A percentile compares a stretch with the other conserved stretches of the same genome.
phyloP scores from a whole-genome alignment of 2,329 filamentous ascomycete species.

The Botryotinia globosa region DNA sequence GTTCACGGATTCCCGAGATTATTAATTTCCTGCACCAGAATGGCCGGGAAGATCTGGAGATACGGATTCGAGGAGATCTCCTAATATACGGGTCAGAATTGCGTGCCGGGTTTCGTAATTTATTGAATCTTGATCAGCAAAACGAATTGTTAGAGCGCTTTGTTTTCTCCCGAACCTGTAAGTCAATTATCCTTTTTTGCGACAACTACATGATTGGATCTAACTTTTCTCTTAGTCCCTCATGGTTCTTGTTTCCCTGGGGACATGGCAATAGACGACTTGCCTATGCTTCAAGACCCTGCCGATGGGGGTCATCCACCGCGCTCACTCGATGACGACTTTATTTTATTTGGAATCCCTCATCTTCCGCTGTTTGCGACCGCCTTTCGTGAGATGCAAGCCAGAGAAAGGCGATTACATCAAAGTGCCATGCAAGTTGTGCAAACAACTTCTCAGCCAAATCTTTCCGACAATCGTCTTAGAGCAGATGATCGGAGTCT shows the following conservation, averaged over 20 bases:
- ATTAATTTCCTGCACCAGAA: not conserved
- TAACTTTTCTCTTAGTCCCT: not conserved
- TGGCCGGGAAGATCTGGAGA: not conserved
- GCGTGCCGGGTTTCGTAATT: not conserved
- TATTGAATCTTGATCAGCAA: not conserved
- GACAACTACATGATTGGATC: not conserved
- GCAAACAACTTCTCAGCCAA: not conserved
- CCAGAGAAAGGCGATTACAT: not conserved
- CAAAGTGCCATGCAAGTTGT: not conserved
- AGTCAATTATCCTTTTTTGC: not conserved
- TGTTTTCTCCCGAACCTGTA: not conserved
- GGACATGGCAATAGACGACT: not conserved
- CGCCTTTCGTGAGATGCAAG: not conserved
- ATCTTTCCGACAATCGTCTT: no score
- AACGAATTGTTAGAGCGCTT: not conserved
- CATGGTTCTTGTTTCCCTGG: not conserved
- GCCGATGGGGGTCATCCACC: fast-evolving
- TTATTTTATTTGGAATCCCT: not conserved
- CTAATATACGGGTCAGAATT: not conserved
- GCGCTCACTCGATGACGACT: not conserved
- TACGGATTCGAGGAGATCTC: not conserved
- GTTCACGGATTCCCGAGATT: not conserved
- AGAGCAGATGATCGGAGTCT: no score
- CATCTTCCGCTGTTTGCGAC: not conserved
- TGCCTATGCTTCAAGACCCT: not conserved